Evolutionary conservation across 2,329 filamentous ascomycete genomes (phyloP).

Genomic region (Fusarium drepaniforme): DNA sequence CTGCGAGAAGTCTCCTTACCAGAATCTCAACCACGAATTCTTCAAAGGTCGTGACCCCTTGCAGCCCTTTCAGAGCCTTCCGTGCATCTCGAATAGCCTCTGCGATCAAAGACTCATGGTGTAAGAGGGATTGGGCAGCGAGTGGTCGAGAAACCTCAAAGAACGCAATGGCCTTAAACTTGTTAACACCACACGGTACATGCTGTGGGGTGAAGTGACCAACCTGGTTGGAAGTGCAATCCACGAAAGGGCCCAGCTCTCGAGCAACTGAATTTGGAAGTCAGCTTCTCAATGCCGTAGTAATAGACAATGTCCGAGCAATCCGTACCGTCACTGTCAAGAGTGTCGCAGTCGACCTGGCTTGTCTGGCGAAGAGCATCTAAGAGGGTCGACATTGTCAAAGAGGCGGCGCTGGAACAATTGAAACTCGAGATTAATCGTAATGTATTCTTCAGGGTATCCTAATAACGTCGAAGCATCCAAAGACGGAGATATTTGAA

Average conservation of each 20-base stretch:
- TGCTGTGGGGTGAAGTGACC: background rate
- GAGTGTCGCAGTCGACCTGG: constrained; percentile 52
- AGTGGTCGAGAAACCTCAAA: constrained; percentile 46
- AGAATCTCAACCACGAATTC: constrained; percentile 69
- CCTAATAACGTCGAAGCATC: background rate
- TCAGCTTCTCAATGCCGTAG: constrained; percentile 15
- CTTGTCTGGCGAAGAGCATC: constrained; percentile 45
- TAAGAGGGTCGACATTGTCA: constrained; percentile 43
- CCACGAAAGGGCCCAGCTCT: constrained; percentile 49
- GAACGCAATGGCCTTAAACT: constrained; percentile 49
- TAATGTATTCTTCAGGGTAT: constrained; percentile 8
- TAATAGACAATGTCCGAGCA: background rate
- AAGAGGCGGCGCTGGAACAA: background rate
- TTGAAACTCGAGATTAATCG: background rate
- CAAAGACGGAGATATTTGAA: constrained; percentile 6
- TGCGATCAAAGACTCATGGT: constrained; percentile 46
- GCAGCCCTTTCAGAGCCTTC: constrained; percentile 26
- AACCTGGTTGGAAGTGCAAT: constrained; percentile 53
- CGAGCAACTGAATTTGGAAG: constrained; percentile 42
- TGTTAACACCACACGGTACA: background rate
- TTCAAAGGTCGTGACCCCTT: constrained; percentile 45
- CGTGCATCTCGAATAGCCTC: constrained; percentile 43
- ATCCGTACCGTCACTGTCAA: constrained; percentile 47
- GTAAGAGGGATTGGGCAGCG: constrained; percentile 30
- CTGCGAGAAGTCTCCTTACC: constrained; percentile 46